phyloP scores from a whole-genome alignment of 441 rosid genomes.

The Theobroma grandiflorum region DNA sequence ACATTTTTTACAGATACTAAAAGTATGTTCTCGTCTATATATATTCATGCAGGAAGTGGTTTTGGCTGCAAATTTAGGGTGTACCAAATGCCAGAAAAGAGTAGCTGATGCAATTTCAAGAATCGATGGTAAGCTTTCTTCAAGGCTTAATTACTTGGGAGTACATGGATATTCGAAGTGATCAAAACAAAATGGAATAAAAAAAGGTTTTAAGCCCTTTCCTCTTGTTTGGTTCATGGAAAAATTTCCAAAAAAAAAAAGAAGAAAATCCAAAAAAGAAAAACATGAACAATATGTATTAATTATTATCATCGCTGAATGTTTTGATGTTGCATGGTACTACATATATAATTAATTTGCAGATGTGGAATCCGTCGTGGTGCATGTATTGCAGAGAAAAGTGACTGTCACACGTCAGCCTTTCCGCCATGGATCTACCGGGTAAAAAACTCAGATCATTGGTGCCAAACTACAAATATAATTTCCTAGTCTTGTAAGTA shows the following conservation, averaged over 20 bases:
- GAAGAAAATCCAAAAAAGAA: no score
- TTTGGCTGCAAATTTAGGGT: constrained; percentile 39
- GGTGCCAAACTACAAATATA: no score
- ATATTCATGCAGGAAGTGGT: constrained; percentile 29
- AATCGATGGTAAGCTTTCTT: constrained; percentile 16
- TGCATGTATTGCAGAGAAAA: constrained; percentile 35
- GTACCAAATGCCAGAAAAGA: constrained; percentile 34
- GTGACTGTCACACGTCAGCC: constrained; percentile 31
- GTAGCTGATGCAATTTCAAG: constrained; percentile 38
- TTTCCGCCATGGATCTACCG: background rate
- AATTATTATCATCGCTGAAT: background rate
- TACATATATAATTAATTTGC: background rate
- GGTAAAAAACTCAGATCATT: background rate
- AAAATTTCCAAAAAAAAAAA: no score
- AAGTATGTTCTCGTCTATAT: no score
- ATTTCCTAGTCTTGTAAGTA: no score
- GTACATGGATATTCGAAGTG: background rate
- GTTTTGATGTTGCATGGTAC: background rate
- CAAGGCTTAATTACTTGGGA: no score
- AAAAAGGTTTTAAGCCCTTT: no score
- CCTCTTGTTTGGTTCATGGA: no score
- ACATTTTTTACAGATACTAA: background rate
- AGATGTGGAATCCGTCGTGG: constrained; percentile 40
- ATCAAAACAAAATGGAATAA: background rate
- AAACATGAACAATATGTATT: background rate